Evolutionary conservation across 495 filamentous ascomycete genomes (phyloP), one percentile per base, ranked within the genome.

Genomic region (Aspergillus nanangensis): DNA sequence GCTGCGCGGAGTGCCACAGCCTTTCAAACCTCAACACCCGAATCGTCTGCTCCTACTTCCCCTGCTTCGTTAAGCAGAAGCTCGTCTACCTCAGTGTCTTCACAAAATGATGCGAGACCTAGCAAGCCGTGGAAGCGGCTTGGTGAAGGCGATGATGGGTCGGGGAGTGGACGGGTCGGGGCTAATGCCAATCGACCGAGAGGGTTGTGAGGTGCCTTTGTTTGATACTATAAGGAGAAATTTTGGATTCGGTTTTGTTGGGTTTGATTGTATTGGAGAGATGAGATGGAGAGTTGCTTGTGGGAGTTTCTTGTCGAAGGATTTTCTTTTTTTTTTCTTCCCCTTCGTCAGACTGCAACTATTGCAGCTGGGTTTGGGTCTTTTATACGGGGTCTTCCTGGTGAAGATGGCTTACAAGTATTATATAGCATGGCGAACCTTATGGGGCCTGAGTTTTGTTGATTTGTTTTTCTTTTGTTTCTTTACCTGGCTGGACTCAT

Each of bases 31-130:
- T 48, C 52, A 7, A 61, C 62, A 3, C 60, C 61, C 3, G 60
- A 45, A 0, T 61, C 63, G 13, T 63, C 60, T 5, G 52, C 51
- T 0, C 53, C 58, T 0, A 60, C 59, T 1, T 63, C 61, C 3
- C 56, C 63, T 0, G 57, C 52, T 22, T 70, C 61, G 0, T 41
- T 67, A 31, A 67, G 65, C 44, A 51, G 63, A 24, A 67, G 55
- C 17, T 56, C 61, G 0, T 67, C 67, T 0, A 60, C 57, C 2
- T 66, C 63, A 1, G 51, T 63, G 18, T 52, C 61, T 8, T 55
- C 61, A 31, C 52, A 54, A 32, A 42, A 47, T 15, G 56, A 59
- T 24, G 13, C 47, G 2, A 45, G 42, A 11, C 38, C 42, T 3
- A 47, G 23, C n/a, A 19, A 43, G 14, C 23, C 56, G 3, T 57